A percentile compares a stretch with the other conserved stretches of the same genome.
phyloP scores from a whole-genome alignment of 2,329 filamentous ascomycete species.

The Phaeophleospora eucalypticola region DNA sequence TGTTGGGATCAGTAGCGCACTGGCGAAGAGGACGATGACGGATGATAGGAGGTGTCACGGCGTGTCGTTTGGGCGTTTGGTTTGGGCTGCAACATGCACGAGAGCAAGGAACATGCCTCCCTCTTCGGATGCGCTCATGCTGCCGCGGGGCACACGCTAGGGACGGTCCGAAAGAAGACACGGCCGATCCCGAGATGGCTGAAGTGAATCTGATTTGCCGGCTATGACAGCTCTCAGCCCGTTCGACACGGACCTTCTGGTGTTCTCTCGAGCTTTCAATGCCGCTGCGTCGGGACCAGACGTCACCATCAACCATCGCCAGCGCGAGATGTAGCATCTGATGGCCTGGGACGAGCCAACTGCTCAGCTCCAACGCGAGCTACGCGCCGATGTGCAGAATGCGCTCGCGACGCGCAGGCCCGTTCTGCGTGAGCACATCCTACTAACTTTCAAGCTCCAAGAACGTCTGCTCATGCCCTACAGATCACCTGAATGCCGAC shows the following conservation, averaged over 20 bases:
- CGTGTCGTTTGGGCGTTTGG: not conserved
- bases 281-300: too few species aligned
- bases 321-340: conserved; percentile 6
- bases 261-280: too few species aligned
- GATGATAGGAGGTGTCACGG: not conserved
- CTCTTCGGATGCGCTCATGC: too few species aligned
- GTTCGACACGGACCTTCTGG: too few species aligned
- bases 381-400: conserved; percentile 38
- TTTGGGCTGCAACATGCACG: not conserved
- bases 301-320: too few species aligned
- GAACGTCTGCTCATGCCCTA: not conserved
- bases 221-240: too few species aligned
- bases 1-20: too few species aligned
- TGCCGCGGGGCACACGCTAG: too few species aligned
- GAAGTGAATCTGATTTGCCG: too few species aligned
- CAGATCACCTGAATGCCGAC: conserved; percentile 61
- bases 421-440: conserved; percentile 41
- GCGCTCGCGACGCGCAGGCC: conserved; percentile 45
- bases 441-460: not conserved
- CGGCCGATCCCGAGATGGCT: too few species aligned
- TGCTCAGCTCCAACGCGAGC: conserved; percentile 41
- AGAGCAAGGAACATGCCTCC: not conserved
- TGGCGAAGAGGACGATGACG: not conserved
- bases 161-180: too few species aligned
- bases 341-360: conserved; percentile 30